Evolutionary conservation across 768 basidiomycete species (phyloP).

Genomic region (Solioccasus polychromus): DNA sequence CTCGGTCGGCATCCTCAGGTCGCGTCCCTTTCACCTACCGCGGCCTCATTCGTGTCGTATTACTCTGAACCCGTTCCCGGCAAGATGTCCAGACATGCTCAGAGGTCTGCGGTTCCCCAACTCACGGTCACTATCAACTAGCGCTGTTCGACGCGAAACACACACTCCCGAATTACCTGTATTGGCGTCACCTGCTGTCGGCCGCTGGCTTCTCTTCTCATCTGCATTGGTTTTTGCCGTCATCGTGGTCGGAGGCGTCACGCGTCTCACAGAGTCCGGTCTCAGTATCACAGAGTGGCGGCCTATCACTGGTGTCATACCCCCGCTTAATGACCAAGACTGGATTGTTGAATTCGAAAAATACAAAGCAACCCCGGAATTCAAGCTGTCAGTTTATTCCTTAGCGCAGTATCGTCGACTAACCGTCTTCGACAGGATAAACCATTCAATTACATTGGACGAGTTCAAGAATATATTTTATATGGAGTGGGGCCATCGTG

Average conservation of each 20-base stretch:
- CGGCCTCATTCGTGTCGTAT: constrained; percentile 1
- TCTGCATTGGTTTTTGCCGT: constrained; percentile 87
- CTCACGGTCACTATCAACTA: constrained; percentile 41
- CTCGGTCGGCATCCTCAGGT: constrained; percentile 5
- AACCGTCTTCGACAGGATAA: constrained; percentile 53
- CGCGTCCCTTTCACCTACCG: constrained; percentile 5
- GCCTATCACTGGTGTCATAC: constrained; percentile 85
- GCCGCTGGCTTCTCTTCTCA: constrained; percentile 81
- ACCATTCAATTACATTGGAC: constrained; percentile 79
- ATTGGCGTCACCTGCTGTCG: constrained; percentile 67
- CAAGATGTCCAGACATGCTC: neutral
- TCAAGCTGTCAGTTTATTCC: constrained; percentile 70
- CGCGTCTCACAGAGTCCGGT: constrained; percentile 95
- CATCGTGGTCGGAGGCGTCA: constrained; percentile 94
- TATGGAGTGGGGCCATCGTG: constrained; percentile 97
- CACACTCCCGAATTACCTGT: constrained; percentile 42
- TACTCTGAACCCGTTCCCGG: constrained; percentile 6
- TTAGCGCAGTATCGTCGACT: neutral
- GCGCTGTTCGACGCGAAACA: constrained; percentile 15
- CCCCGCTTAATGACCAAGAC: constrained; percentile 69
- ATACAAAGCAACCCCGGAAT: constrained; percentile 93
- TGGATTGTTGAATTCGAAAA: constrained; percentile 93
- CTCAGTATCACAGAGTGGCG: constrained; percentile 98
- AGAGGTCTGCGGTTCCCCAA: constrained; percentile 20
- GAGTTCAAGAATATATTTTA: constrained; percentile 97